phyloP scores from a whole-genome alignment of 2,329 filamentous ascomycete genomes.

The Colletotrichum somersetense region DNA sequence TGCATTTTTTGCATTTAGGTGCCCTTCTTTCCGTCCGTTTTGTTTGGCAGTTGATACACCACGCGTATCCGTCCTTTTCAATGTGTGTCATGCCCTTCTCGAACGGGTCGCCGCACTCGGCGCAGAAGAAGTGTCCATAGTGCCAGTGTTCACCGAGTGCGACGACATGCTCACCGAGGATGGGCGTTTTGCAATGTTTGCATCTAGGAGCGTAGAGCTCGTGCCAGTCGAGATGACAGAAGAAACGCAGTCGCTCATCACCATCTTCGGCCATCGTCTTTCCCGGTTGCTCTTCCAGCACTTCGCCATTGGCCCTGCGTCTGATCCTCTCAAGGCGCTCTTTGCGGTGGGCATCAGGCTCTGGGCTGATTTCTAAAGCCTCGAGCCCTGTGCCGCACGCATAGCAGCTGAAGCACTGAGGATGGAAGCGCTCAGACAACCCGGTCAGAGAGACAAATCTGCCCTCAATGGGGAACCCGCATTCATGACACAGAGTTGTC shows the following conservation, averaged over 20 bases:
- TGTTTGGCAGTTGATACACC: slow-evolving; percentile 94
- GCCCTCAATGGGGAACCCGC: slow-evolving; percentile 86
- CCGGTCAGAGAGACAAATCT: slow-evolving; percentile 89
- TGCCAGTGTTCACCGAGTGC: slow-evolving; percentile 98
- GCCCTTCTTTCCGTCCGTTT: slow-evolving; percentile 89
- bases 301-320: slow-evolving; percentile 68
- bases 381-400: slow-evolving; percentile 90
- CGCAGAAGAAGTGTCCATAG: slow-evolving; percentile 98
- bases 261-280: slow-evolving; percentile 78
- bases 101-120: slow-evolving; percentile 97
- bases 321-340: slow-evolving; percentile 81
- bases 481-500: slow-evolving; percentile 79
- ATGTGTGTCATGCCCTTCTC: slow-evolving; percentile 78
- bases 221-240: slow-evolving; percentile 98
- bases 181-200: slow-evolving; percentile 96
- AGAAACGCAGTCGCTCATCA: slow-evolving; percentile 84
- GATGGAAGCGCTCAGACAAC: slow-evolving; percentile 82
- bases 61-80: slow-evolving; percentile 97
- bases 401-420: slow-evolving; percentile 91
- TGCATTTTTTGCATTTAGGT: slow-evolving; percentile 89
- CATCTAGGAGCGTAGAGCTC: slow-evolving; percentile 93
- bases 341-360: slow-evolving; percentile 79
- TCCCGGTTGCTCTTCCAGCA: slow-evolving; percentile 72
- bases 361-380: slow-evolving; percentile 95
- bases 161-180: slow-evolving; percentile 93